phyloP scores from a whole-genome alignment of 805 yeast genomes.

The Kodamaea sagamina region DNA sequence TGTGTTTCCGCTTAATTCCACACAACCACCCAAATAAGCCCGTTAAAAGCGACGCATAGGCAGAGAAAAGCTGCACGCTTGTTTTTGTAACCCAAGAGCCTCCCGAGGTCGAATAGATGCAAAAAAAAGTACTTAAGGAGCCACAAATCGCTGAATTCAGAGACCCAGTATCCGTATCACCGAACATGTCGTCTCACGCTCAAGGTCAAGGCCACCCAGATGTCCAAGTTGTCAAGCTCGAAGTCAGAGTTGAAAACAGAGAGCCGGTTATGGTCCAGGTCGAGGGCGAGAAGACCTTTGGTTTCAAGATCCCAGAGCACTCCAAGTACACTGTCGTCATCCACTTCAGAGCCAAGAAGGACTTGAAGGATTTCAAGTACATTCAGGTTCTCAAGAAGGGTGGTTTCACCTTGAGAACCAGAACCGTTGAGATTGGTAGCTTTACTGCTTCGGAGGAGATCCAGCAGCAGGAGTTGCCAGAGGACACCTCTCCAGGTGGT shows the following conservation, averaged over 20 bases:
- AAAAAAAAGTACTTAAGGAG: slow-evolving; percentile 9
- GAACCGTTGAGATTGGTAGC: slow-evolving; percentile 34
- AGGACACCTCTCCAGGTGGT: slow-evolving; percentile 42
- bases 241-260: slow-evolving; percentile 32
- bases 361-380: slow-evolving; percentile 33
- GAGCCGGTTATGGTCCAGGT: slow-evolving; percentile 28
- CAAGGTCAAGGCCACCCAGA: too few relatives aligned
- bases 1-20: too few relatives aligned
- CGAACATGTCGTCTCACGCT: too few relatives aligned
- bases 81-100: background rate
- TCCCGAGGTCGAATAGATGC: slow-evolving; percentile 8
- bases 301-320: slow-evolving; percentile 38
- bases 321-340: slow-evolving; percentile 35
- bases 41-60: too few relatives aligned
- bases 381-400: slow-evolving; percentile 39
- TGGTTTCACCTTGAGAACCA: slow-evolving; percentile 35
- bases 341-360: slow-evolving; percentile 33
- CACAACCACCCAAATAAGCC: too few relatives aligned
- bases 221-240: slow-evolving; percentile 33
- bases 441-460: slow-evolving; percentile 36
- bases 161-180: too few relatives aligned
- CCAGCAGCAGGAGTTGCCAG: slow-evolving; percentile 31
- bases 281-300: slow-evolving; percentile 24
- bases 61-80: background rate
- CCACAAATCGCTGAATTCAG: background rate